These are phyloP conservation scores for Cercospora berteroae DNA, from an alignment of 2,329 filamentous ascomycete genomes.

Conservation along the genomic window DNA sequence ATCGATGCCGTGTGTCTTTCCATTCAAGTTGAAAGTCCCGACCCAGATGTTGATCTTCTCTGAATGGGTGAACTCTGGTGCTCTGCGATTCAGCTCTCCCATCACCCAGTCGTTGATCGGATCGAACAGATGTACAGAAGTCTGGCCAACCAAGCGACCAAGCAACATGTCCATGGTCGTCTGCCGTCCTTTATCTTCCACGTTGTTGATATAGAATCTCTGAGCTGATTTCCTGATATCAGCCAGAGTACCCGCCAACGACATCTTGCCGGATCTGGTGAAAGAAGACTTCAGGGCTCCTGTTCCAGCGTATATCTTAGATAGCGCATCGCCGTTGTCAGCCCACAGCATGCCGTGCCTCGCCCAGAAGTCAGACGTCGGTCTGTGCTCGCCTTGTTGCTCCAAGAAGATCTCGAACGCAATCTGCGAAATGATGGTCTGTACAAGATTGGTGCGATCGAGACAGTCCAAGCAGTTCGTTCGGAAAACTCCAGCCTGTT, in stretches of 20 bases:
- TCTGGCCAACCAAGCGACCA: slow-evolving; percentile 80
- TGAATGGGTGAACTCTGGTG: slow-evolving; percentile 70
- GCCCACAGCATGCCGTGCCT: slow-evolving; percentile 93
- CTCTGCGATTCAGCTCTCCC: slow-evolving; percentile 66
- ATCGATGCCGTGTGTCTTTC: slow-evolving; percentile 72
- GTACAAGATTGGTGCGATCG: slow-evolving; percentile 92
- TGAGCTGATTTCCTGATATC: slow-evolving; percentile 94
- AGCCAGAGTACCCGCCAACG: slow-evolving; percentile 85
- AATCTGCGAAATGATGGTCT: slow-evolving; percentile 94
- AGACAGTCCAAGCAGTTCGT: slow-evolving; percentile 96
- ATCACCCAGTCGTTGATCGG: slow-evolving; percentile 90
- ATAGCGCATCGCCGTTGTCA: slow-evolving; percentile 91
- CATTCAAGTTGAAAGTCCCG: slow-evolving; percentile 94
- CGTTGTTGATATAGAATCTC: slow-evolving; percentile 95
- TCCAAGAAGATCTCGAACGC: slow-evolving; percentile 79
- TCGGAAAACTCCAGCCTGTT: slow-evolving; percentile 92
- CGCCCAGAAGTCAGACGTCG: slow-evolving; percentile 82
- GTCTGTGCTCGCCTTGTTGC: slow-evolving; percentile 64
- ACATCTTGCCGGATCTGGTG: slow-evolving; percentile 93
- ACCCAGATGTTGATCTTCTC: slow-evolving; percentile 76
- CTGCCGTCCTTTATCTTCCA: slow-evolving; percentile 87
- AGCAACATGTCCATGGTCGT: slow-evolving; percentile 93
- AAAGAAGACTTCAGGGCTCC: slow-evolving; percentile 95
- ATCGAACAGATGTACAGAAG: slow-evolving; percentile 82
- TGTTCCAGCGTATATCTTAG: slow-evolving; percentile 93